Percentiles rank a stretch among this genome's conserved stretches.
phyloP scores from a whole-genome alignment of 2,329 filamentous ascomycete genomes.

The Venturia carpophila region DNA sequence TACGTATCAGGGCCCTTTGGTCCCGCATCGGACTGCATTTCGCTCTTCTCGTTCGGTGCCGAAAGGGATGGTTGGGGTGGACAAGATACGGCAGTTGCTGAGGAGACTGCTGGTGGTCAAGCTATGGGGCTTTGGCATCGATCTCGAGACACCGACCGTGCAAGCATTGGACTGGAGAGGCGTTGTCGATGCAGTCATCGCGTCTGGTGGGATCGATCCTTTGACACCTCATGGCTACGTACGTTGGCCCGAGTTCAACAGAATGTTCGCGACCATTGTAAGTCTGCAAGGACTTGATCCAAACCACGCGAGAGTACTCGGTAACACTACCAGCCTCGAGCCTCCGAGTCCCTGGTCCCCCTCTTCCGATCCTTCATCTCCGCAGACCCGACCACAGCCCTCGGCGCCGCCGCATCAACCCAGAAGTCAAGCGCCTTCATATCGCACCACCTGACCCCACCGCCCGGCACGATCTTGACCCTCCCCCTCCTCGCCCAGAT shows the following conservation, averaged over 20 bases:
- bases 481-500: conserved; percentile 1
- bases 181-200: not conserved
- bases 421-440: not conserved
- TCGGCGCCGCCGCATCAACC: not conserved
- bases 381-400: not conserved
- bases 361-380: not conserved
- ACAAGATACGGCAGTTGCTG: not conserved
- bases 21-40: conserved; percentile 1
- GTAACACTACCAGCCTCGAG: not conserved
- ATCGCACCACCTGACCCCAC: not conserved
- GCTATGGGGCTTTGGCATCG: not conserved
- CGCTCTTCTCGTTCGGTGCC: not conserved
- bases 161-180: not conserved
- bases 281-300: not conserved
- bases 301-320: not conserved
- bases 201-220: not conserved
- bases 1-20: not conserved
- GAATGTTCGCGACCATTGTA: not conserved
- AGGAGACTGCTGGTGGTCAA: not conserved
- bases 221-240: not conserved
- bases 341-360: not conserved
- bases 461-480: not conserved
- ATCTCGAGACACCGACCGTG: not conserved
- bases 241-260: not conserved
- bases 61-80: not conserved